These are phyloP conservation scores for Malassezia slooffiae DNA, from an alignment of 1,284 basidiomycete genomes.

Conservation along the genomic window DNA sequence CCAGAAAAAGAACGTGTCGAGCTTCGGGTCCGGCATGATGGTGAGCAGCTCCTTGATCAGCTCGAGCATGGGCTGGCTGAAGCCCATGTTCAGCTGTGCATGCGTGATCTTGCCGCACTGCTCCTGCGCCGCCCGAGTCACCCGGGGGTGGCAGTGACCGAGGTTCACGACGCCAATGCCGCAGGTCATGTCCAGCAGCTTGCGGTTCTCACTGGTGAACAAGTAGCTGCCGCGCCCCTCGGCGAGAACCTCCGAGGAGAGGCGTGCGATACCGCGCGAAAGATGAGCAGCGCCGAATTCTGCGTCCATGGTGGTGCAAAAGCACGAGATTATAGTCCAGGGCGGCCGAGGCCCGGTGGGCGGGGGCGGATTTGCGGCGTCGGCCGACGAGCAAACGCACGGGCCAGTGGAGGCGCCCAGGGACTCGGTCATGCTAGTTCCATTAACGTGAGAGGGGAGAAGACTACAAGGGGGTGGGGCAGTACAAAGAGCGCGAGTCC, in stretches of 20 bases:
- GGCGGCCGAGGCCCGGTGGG: no score
- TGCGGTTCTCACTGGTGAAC: slow-evolving; percentile 29
- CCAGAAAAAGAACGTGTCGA: slow-evolving; percentile 71
- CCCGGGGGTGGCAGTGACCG: slow-evolving; percentile 42
- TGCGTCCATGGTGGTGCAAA: slow-evolving; percentile 1
- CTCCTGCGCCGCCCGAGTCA: slow-evolving; percentile 35
- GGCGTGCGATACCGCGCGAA: slow-evolving; percentile 37
- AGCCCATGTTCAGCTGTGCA: slow-evolving; percentile 43
- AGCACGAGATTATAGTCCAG: no score
- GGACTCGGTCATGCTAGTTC: no score
- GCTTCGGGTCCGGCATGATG: slow-evolving; percentile 66
- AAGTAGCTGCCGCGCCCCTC: slow-evolving; percentile 33
- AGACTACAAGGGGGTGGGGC: no score
- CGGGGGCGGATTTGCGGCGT: no score
- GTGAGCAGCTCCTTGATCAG: slow-evolving; percentile 30
- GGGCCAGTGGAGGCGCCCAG: no score
- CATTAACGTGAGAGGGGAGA: no score
- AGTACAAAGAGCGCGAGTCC: no score
- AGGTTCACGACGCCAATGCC: slow-evolving; percentile 44
- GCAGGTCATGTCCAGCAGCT: slow-evolving; percentile 39
- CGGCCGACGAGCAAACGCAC: no score
- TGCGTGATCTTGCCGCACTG: slow-evolving; percentile 41
- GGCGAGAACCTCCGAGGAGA: slow-evolving; percentile 33
- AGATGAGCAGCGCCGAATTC: slow-evolving; percentile 33
- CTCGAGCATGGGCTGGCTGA: slow-evolving; percentile 27